Evolutionary conservation across 1,139 yeast genomes (phyloP), one percentile per base, ranked within the genome.

Genomic region (Pichiaceae sp.): DNA sequence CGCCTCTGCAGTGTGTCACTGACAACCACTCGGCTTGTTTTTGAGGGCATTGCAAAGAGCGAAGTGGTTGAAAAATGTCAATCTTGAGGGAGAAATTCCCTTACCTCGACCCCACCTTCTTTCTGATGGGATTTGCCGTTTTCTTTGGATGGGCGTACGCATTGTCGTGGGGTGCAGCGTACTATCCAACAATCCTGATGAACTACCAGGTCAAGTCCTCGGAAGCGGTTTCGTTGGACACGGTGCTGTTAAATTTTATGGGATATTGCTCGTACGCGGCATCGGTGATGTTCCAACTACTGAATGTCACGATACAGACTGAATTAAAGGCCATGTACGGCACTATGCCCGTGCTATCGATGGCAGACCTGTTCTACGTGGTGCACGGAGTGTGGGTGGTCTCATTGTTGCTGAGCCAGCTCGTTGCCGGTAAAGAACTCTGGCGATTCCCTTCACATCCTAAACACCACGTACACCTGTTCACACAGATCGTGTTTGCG

Each of bases 191-290:
- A 2, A 35, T 70, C 4, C 33, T 59, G 11, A 52, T 65, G 11
- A 68, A 68, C 38, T 59, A 57, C 44, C 49, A 43, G 18, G 49
- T 59, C 12, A 54, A 51, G 36, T 60, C 70, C 0, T 53, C 75
- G 0, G 66, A 64, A 35, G 71, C 72, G 0, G 48, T 69, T 3
- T 70, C 75, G 0, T 43, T 61, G 3, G 75, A 70, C 41, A 68
- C 62, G 40, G 50, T 66, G 1, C 50, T 61, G 17, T 39, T 70
- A 31, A 70, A 70, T 42, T 54, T 60, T 2, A 45, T 63, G 1
- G 76, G 76, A 0, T 70, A 70, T 39, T 32, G 60, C 2, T 63
- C 68, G 11, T 54, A 68, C 29, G 46, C 67, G 4, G 35, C 52
- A 1, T 68, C 75, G 0, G 51, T 68, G 45, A 42, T 49, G 3